A percentile compares a stretch with the other conserved stretches of the same genome.
Evolutionary conservation across 768 basidiomycete species (phyloP).

Genomic region (Lactifluus echinatus): DNA sequence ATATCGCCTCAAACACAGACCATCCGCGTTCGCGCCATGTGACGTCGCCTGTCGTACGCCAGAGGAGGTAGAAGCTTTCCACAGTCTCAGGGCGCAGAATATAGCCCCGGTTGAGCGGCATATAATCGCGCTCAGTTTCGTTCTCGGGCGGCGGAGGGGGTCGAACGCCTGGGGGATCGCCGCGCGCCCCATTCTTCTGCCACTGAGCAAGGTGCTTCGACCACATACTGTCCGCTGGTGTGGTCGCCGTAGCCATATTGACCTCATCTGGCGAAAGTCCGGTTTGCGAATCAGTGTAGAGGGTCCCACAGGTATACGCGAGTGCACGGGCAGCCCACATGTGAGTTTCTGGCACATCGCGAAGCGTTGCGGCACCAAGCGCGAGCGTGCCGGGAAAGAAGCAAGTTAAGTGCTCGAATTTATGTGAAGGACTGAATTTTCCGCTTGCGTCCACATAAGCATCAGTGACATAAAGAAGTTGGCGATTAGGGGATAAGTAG

Average conservation of each 20-base stretch:
- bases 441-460: constrained; percentile 18
- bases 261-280: constrained; percentile 66
- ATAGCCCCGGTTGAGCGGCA: constrained; percentile 37
- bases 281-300: constrained; percentile 61
- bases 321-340: constrained; percentile 71
- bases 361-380: constrained; percentile 57
- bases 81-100: constrained; percentile 64
- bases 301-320: constrained; percentile 62
- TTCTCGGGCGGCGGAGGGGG: neutral
- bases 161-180: constrained; percentile 9
- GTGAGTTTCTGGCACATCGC: constrained; percentile 49
- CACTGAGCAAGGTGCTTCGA: constrained; percentile 17
- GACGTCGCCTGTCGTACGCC: constrained; percentile 56
- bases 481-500: constrained; percentile 54
- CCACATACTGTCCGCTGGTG: neutral
- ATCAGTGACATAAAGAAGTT: constrained; percentile 70
- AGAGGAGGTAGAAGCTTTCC: constrained; percentile 65
- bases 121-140: constrained; percentile 41
- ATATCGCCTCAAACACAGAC: constrained; percentile 59
- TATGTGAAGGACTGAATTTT: constrained; percentile 29
- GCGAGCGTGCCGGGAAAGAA: constrained; percentile 74
- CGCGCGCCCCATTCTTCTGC: constrained; percentile 13
- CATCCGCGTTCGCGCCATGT: constrained; percentile 68
- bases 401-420: constrained; percentile 74
- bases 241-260: constrained; percentile 11